These are phyloP conservation scores for Obelidium mucronatum DNA, from an alignment of 192 early-diverging fungal species.

Conservation along the genomic window DNA sequence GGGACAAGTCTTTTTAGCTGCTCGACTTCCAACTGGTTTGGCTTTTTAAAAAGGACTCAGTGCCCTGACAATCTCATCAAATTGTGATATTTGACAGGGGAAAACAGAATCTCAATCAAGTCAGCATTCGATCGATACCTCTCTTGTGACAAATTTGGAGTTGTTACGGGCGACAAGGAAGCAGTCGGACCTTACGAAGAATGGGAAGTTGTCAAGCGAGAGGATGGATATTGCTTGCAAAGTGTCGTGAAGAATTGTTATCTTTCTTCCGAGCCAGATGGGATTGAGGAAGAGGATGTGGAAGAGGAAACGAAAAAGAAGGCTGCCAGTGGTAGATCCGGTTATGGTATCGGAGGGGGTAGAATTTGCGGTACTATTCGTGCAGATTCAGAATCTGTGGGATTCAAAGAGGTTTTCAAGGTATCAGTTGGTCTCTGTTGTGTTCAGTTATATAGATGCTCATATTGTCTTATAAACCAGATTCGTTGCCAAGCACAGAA, in stretches of 20 bases:
- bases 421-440: conserved; percentile 44
- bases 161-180: conserved; percentile 72
- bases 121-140: conserved; percentile 72
- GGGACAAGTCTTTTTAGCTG: conserved; percentile 73
- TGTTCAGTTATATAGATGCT: background rate
- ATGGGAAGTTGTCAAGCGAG: conserved; percentile 71
- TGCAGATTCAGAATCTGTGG: conserved; percentile 75
- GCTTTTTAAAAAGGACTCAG: too few relatives aligned
- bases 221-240: conserved; percentile 74
- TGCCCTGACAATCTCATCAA: background rate
- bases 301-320: conserved; percentile 63
- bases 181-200: conserved; percentile 84
- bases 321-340: conserved; percentile 70
- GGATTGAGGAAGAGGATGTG: conserved; percentile 62
- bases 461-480: background rate
- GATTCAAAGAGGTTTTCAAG: conserved; percentile 74
- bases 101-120: conserved; percentile 58
- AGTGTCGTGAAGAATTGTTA: conserved; percentile 68
- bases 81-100: background rate
- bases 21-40: conserved; percentile 65
- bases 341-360: conserved; percentile 68
- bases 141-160: conserved; percentile 80
- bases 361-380: conserved; percentile 63
- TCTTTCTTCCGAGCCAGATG: conserved; percentile 65
- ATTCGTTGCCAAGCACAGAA: conserved; percentile 70